Conservation (phyloP, 345 rosid species). For the Salix viminalis region DNA sequence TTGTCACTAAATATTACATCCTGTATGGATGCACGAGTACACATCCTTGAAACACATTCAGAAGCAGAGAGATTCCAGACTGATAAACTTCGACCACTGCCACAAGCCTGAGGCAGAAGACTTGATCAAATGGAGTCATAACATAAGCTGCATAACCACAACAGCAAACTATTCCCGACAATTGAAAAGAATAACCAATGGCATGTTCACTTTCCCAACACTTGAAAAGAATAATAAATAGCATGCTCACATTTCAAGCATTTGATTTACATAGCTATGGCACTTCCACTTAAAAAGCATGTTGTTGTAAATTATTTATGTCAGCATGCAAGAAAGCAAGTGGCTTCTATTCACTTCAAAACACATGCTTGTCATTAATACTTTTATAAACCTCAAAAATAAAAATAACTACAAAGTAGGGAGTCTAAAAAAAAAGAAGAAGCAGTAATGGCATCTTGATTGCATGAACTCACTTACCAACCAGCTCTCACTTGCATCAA, state of each 20-base stretch:
- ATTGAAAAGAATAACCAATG: background rate
- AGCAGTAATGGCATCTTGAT: background rate
- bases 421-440: background rate
- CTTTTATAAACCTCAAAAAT: background rate
- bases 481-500: conserved; percentile 98
- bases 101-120: conserved; percentile 56
- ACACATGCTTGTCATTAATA: background rate
- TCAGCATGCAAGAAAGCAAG: background rate
- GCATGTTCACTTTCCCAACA: background rate
- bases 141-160: background rate
- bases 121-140: conserved; percentile 4
- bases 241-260: too few relatives aligned
- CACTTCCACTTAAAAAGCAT: background rate
- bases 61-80: conserved; percentile 88
- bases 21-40: conserved; percentile 47
- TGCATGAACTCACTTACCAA: conserved; percentile 57
- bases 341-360: background rate
- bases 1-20: conserved; percentile 71
- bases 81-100: conserved; percentile 60
- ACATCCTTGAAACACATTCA: conserved; percentile 62
- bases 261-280: too few relatives aligned
- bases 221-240: background rate
- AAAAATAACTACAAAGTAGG: background rate
- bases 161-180: background rate
- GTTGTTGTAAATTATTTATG: background rate